These are phyloP conservation scores for Eucalyptus cloeziana DNA, from an alignment of 345 rosid genomes.

Conservation along the genomic window DNA sequence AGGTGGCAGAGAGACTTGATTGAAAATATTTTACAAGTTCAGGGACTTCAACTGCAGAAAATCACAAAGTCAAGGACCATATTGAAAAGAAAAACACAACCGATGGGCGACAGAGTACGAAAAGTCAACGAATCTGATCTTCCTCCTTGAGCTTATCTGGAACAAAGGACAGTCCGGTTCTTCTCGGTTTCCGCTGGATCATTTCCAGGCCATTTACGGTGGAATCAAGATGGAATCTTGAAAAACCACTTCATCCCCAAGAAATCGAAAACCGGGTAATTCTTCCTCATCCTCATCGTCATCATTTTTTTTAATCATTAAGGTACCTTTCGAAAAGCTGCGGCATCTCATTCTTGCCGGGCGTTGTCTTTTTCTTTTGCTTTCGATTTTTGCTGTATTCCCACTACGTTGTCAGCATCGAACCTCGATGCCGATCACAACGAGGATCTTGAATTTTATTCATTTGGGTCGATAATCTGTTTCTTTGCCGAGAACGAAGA, in stretches of 20 bases:
- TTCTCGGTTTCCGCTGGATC: background rate
- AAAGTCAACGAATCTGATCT: background rate
- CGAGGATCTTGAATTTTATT: background rate
- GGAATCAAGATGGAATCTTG: background rate
- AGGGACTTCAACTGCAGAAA: background rate
- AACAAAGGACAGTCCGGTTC: background rate
- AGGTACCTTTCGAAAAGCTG: background rate
- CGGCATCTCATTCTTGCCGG: background rate
- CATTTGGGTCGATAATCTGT: background rate
- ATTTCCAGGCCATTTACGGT: background rate
- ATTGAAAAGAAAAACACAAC: background rate
- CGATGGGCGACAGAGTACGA: background rate
- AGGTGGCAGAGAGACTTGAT: background rate
- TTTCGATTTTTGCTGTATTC: background rate
- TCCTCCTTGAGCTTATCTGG: background rate
- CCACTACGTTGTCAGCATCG: background rate
- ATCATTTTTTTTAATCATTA: rapidly evolving
- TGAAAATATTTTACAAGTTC: background rate
- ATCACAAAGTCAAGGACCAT: background rate
- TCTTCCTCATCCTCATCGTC: background rate
- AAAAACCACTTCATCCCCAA: background rate
- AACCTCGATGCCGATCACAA: background rate
- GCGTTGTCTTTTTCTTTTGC: background rate
- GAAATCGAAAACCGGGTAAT: background rate
- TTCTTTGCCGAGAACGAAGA: background rate